Evolutionary conservation across 768 basidiomycete species (phyloP).

Genomic region (Pisolithus microcarpus): DNA sequence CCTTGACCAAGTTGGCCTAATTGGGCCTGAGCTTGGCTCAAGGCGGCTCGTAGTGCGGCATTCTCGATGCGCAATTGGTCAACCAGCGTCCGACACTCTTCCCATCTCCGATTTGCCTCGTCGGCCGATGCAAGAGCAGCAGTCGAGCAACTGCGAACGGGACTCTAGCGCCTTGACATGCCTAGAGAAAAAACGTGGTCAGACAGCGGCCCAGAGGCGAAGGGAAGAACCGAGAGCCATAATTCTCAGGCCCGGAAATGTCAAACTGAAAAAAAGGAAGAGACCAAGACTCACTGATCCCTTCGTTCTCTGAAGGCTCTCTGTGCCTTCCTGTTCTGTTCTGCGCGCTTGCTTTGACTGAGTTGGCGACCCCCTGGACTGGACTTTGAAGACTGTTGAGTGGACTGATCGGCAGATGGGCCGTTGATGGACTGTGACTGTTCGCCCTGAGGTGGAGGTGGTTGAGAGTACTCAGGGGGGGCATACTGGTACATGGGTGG

Average conservation of each 20-base stretch:
- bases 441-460: slow-evolving; percentile 16
- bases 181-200: slow-evolving; percentile 30
- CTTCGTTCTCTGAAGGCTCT: slow-evolving; percentile 84
- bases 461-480: slow-evolving; percentile 25
- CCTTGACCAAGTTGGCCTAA: slow-evolving; percentile 24
- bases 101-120: slow-evolving; percentile 85
- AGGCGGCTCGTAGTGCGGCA: slow-evolving; percentile 64
- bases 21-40: slow-evolving; percentile 41
- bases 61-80: slow-evolving; percentile 85
- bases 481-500: slow-evolving; percentile 30
- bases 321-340: slow-evolving; percentile 93
- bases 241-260: neutral
- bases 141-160: slow-evolving; percentile 76
- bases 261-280: neutral
- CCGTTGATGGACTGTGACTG: slow-evolving; percentile 23
- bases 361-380: slow-evolving; percentile 43
- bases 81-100: slow-evolving; percentile 84
- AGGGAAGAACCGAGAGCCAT: neutral
- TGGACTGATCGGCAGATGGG: slow-evolving; percentile 6
- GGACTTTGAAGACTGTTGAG: slow-evolving; percentile 1
- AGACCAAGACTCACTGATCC: slow-evolving; percentile 58
- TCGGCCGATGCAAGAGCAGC: slow-evolving; percentile 81
- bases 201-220: slow-evolving; percentile 8
- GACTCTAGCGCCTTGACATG: slow-evolving; percentile 85
- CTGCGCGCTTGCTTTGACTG: slow-evolving; percentile 80